Conservation (phyloP, 306 rosid genomes). For the Rosa chinensis region DNA sequence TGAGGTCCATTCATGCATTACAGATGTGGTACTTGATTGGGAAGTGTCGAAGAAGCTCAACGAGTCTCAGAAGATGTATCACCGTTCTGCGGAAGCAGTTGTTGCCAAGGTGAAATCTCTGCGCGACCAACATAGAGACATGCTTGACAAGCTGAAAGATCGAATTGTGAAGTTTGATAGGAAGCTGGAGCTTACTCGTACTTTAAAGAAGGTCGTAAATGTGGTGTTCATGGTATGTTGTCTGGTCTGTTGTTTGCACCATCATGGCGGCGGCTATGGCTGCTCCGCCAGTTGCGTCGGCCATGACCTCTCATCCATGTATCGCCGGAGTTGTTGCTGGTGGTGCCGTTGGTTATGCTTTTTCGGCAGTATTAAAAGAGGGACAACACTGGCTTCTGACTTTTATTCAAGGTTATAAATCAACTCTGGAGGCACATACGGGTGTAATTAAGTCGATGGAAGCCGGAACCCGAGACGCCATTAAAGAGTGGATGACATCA, state of each 20-base stretch:
- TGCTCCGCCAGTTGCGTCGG: not conserved
- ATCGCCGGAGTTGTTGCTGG: not conserved
- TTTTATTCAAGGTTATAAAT: not conserved
- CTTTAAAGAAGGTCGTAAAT: not conserved
- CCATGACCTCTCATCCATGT: not conserved
- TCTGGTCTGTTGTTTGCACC: not conserved
- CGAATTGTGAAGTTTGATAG: not conserved
- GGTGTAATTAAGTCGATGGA: not conserved
- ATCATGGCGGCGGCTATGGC: not conserved
- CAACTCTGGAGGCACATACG: not conserved
- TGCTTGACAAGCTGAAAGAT: not conserved
- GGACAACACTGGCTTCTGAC: not conserved
- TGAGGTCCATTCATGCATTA: not conserved
- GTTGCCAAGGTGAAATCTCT: not conserved
- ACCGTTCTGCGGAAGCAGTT: not conserved
- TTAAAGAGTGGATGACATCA: not conserved
- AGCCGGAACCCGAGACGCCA: not conserved
- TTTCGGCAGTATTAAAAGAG: not conserved
- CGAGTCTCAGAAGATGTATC: not conserved
- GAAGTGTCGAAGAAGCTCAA: not conserved
- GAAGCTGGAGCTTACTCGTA: not conserved
- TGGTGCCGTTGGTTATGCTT: not conserved
- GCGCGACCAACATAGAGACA: not conserved
- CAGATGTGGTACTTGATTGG: not conserved
- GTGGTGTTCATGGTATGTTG: not conserved